Evolutionary conservation across 805 yeast species (phyloP), one percentile per base, ranked within the genome.

Genomic region (Metschnikowia henanensis): DNA sequence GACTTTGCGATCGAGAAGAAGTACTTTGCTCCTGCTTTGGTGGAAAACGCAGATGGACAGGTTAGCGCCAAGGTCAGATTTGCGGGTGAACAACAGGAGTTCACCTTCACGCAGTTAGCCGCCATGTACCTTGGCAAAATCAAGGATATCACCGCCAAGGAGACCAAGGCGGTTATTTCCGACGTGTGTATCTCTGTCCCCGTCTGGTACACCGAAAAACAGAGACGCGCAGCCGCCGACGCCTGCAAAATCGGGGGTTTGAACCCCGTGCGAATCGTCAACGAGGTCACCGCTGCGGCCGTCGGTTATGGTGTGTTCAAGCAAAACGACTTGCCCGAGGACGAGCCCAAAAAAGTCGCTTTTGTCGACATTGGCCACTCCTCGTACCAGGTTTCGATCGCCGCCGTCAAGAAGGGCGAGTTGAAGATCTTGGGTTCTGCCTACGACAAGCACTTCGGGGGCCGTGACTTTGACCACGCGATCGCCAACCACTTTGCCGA

Each of bases 281-380:
- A 94, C 70, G 99, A 94, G 68, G 84, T 87, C 55, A 91, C 98
- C 46, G 98, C 99, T 49, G 99, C 99, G 50, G 98, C 97, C 60
- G 96, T 94, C 54, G 95, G 97, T 59, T 95, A 94, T 76, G 99
- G 99, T 77, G 97, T 94, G 49, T 94, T 94, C 85, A 91, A 94
- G 81, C 72, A 71, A 33, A 80, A 87, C 55, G 97, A 92, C 64
- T 79, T 94, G 61, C 97, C 98, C 61, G 98, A 90, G 70, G 96
- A 88, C 60, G 86, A 84, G 68, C 84, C 91, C 62, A 84, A 86
- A 75, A 85, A 80, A 62, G 86, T 94, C 58, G 97, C 95, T 39
- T 87, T 94, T 60, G 83, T 94, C 48, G 99, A 94, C 70, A 87
- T 95, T 69, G 99, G 99, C 59, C 96, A 94, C 77, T 89, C 98